Conservation (phyloP, 1,284 basidiomycete genomes). For the Cystobasidium pallidum region DNA sequence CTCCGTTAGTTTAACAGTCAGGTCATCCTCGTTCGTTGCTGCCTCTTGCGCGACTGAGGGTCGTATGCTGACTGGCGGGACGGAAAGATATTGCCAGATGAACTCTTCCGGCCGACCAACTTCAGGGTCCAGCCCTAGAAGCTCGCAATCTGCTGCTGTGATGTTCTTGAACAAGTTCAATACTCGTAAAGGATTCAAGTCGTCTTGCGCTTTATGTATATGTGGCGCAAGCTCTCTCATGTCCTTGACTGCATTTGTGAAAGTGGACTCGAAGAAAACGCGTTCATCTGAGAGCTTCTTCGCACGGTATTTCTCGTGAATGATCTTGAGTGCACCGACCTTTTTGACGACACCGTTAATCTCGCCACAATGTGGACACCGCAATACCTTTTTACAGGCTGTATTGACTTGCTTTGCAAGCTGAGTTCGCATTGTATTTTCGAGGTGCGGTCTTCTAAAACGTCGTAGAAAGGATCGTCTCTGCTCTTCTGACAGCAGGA, state of each 20-base stretch:
- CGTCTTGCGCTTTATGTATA: slow-evolving; percentile 88
- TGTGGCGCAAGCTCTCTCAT: slow-evolving; percentile 85
- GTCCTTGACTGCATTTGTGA: slow-evolving; percentile 78
- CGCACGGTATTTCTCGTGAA: slow-evolving; percentile 95
- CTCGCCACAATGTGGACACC: slow-evolving; percentile 90
- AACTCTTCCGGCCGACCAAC: slow-evolving; percentile 95
- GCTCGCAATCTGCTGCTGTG: slow-evolving; percentile 94
- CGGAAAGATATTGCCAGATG: slow-evolving; percentile 98
- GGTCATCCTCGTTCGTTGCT: slow-evolving; percentile 92
- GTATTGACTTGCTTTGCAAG: slow-evolving; percentile 88
- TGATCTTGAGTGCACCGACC: slow-evolving; percentile 89
- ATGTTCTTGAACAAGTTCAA: slow-evolving; percentile 91
- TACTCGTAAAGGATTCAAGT: slow-evolving; percentile 92
- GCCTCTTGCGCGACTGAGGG: slow-evolving; percentile 97
- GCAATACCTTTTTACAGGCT: slow-evolving; percentile 83
- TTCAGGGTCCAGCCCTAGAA: slow-evolving; percentile 85
- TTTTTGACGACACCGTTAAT: slow-evolving; percentile 98
- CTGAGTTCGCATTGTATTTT: slow-evolving; percentile 87
- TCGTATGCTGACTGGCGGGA: slow-evolving; percentile 95
- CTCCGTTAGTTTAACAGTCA: slow-evolving; percentile 96
- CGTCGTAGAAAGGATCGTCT: slow-evolving; percentile 80
- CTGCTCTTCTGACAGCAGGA: slow-evolving; percentile 87
- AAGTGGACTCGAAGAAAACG: slow-evolving; percentile 83
- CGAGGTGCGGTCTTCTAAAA: slow-evolving; percentile 86
- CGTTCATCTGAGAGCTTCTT: slow-evolving; percentile 66